A percentile compares a stretch with the other conserved stretches of the same genome.
Evolutionary conservation across 1,284 basidiomycete genomes (phyloP).

Genomic region (Fomes fomentarius): DNA sequence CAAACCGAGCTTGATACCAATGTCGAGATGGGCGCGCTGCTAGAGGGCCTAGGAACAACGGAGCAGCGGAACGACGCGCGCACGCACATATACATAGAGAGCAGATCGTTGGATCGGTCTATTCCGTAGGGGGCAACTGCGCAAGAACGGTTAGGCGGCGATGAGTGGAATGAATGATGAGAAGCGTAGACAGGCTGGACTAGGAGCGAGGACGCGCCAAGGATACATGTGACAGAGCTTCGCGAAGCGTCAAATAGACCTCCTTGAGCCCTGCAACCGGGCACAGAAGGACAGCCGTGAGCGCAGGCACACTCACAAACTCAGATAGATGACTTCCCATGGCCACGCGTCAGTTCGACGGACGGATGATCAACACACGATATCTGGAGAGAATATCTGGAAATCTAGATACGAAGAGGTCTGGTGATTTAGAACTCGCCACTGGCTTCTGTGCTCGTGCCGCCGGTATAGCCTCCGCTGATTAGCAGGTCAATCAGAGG

Average conservation of each 20-base stretch:
- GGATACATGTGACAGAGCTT: constrained; percentile 14
- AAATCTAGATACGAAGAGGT: constrained; percentile 20
- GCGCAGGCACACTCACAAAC: constrained; percentile 12
- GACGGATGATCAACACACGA: constrained; percentile 8
- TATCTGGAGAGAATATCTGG: constrained; percentile 13
- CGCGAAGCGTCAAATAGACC: constrained; percentile 15
- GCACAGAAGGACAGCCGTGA: constrained; percentile 7
- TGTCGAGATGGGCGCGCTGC: constrained; percentile 3
- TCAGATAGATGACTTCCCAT: constrained; percentile 21
- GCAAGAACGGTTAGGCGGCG: background rate
- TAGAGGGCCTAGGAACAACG: constrained; percentile 2
- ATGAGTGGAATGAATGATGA: constrained; percentile 4
- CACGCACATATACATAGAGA: background rate
- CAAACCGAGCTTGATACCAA: constrained; percentile 12
- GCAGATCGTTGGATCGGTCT: constrained; percentile 9
- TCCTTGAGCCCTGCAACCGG: constrained; percentile 12
- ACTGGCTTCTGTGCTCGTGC: constrained; percentile 15
- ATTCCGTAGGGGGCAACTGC: constrained; percentile 4
- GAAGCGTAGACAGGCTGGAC: no score
- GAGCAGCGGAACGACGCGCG: background rate
- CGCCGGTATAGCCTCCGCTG: constrained; percentile 21
- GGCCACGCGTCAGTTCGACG: constrained; percentile 9
- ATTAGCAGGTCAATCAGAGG: constrained; percentile 20
- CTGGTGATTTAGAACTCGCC: constrained; percentile 16
- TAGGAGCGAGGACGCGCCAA: background rate